These are phyloP conservation scores for Naganishia kalamii DNA, from an alignment of 768 basidiomycete genomes.

Conservation along the genomic window DNA sequence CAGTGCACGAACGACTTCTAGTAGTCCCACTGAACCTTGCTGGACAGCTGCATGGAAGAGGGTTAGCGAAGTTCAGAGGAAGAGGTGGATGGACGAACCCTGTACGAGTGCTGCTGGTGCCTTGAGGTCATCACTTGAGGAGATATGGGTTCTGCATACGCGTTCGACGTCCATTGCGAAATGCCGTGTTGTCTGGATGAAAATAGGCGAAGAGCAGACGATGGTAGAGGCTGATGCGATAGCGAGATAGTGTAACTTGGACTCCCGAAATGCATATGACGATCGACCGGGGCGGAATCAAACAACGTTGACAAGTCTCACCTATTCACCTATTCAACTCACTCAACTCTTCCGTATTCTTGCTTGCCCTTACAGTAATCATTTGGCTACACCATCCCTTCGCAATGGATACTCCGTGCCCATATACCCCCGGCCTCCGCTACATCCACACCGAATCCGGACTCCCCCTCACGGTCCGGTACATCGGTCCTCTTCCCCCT, in stretches of 20 bases:
- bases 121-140: constrained; percentile 32
- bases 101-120: constrained; percentile 40
- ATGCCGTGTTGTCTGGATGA: background rate
- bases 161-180: constrained; percentile 39
- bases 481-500: constrained; percentile 33
- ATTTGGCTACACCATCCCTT: too few species aligned
- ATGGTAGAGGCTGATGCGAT: too few species aligned
- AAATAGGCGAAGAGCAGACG: background rate
- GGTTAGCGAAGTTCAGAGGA: background rate
- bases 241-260: too few species aligned
- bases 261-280: too few species aligned
- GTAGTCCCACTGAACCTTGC: constrained; percentile 56
- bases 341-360: too few species aligned
- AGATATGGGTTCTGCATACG: constrained; percentile 42
- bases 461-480: constrained; percentile 32
- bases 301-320: background rate
- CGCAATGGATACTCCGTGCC: background rate
- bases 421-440: constrained; percentile 24
- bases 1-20: constrained; percentile 75
- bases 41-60: constrained; percentile 45
- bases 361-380: too few species aligned
- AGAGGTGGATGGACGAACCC: constrained; percentile 28
- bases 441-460: constrained; percentile 33
- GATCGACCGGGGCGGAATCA: constrained; percentile 10
- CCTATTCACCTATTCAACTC: background rate